These are phyloP conservation scores for Fusarium nanum DNA, from an alignment of 2,329 filamentous ascomycete species.

Conservation along the genomic window DNA sequence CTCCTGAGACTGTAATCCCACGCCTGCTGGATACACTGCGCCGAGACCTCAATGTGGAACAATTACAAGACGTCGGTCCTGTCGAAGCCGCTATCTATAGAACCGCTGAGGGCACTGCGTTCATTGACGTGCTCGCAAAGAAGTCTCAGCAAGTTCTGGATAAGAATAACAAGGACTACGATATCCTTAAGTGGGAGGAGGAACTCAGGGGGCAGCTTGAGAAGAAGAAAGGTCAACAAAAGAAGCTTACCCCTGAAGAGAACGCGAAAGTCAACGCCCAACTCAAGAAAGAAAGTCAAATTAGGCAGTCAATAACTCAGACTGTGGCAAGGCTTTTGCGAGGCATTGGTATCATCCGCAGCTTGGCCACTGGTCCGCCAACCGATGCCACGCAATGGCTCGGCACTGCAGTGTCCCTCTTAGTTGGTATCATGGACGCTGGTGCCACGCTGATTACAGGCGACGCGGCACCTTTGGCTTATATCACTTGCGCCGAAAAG, in stretches of 20 bases:
- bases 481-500: constrained; percentile 81
- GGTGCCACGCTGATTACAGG: constrained; percentile 86
- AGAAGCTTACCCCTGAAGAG: constrained; percentile 91
- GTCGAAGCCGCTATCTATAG: constrained; percentile 93
- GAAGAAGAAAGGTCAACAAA: constrained; percentile 91
- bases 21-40: constrained; percentile 79
- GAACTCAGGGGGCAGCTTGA: constrained; percentile 88
- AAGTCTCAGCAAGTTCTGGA: constrained; percentile 77
- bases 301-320: constrained; percentile 77
- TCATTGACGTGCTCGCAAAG: constrained; percentile 90
- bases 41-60: constrained; percentile 76
- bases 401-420: constrained; percentile 77
- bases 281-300: constrained; percentile 84
- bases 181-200: constrained; percentile 96
- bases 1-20: constrained; percentile 83
- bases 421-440: constrained; percentile 80
- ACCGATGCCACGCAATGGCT: constrained; percentile 92
- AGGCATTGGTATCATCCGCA: constrained; percentile 86
- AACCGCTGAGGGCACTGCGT: constrained; percentile 87
- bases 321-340: constrained; percentile 79
- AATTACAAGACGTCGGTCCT: constrained; percentile 79
- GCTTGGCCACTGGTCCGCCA: constrained; percentile 86
- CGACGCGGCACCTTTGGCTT: constrained; percentile 80
- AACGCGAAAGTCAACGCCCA: constrained; percentile 91
- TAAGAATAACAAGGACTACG: constrained; percentile 95